Evolutionary conservation across 345 rosid genomes (phyloP).

Genomic region (Garcia nutans): DNA sequence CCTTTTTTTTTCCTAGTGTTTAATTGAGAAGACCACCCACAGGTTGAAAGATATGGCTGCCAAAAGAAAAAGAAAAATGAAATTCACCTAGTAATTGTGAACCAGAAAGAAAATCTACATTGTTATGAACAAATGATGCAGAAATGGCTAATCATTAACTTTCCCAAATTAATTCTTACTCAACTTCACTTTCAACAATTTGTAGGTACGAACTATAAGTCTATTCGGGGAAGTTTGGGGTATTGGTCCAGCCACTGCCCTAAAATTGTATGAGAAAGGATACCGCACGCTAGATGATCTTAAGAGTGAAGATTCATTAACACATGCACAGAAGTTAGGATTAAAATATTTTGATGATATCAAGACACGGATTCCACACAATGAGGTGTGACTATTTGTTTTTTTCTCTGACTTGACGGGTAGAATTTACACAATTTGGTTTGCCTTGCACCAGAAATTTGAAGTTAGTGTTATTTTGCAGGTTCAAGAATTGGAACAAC

Average conservation of each 20-base stretch:
- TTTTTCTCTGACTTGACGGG: constrained; percentile 9
- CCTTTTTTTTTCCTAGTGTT: background rate
- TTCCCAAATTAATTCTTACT: background rate
- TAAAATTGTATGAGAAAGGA: constrained; percentile 90
- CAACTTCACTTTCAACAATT: constrained; percentile 13
- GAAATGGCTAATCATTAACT: background rate
- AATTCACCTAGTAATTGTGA: background rate
- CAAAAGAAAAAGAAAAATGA: background rate
- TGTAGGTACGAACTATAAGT: constrained; percentile 74
- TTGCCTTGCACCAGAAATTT: constrained; percentile 8
- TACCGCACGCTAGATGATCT: constrained; percentile 74
- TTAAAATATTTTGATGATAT: constrained; percentile 90
- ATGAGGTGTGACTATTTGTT: constrained; percentile 56
- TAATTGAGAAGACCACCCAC: constrained; percentile 4
- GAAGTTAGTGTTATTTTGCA: constrained; percentile 24
- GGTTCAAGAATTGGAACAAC: constrained; percentile 85
- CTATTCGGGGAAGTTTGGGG: constrained; percentile 98
- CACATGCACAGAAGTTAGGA: constrained; percentile 79
- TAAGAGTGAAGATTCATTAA: constrained; percentile 69
- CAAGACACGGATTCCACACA: constrained; percentile 74
- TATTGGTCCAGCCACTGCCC: constrained; percentile 91
- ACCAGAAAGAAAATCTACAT: background rate
- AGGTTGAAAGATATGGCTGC: background rate
- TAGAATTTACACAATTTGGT: constrained; percentile 7
- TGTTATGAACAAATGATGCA: background rate